Conservation (phyloP, 805 yeast species). For the Starmerella kuoi region DNA sequence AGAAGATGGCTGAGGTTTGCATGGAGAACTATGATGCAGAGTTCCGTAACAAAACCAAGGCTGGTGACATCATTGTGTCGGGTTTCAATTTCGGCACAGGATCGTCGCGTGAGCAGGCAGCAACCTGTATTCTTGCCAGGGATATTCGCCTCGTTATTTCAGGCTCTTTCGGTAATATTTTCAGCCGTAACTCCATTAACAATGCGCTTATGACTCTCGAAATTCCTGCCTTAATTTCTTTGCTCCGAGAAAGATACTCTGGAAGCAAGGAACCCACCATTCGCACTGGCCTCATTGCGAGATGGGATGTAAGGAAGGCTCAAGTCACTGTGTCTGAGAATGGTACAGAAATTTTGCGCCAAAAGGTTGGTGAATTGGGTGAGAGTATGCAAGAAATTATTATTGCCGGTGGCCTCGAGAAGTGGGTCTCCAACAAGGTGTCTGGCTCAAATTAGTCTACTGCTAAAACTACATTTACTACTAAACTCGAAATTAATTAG, state of each 20-base stretch:
- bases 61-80: slow-evolving; percentile 80
- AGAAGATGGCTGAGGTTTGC: slow-evolving; percentile 96
- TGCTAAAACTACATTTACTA: too few species aligned
- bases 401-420: slow-evolving; percentile 94
- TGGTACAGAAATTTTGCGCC: slow-evolving; percentile 48
- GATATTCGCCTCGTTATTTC: slow-evolving; percentile 88
- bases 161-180: slow-evolving; percentile 95
- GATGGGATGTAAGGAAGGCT: slow-evolving; percentile 85
- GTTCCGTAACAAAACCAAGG: slow-evolving; percentile 63
- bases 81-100: slow-evolving; percentile 98
- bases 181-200: slow-evolving; percentile 90
- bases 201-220: slow-evolving; percentile 90
- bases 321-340: slow-evolving; percentile 63
- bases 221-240: slow-evolving; percentile 72
- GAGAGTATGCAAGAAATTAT: slow-evolving; percentile 92
- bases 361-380: slow-evolving; percentile 92
- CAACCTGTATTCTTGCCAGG: slow-evolving; percentile 91
- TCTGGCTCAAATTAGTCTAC: too few species aligned
- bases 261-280: slow-evolving; percentile 60
- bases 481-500: too few species aligned
- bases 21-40: slow-evolving; percentile 97
- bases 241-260: slow-evolving; percentile 57
- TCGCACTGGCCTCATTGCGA: slow-evolving; percentile 87
- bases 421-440: slow-evolving; percentile 56
- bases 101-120: slow-evolving; percentile 97